Percentiles rank a stretch among this genome's conserved stretches.
Evolutionary conservation across 106 monocot genomes (phyloP).

Genomic region (Allium fistulosum): DNA sequence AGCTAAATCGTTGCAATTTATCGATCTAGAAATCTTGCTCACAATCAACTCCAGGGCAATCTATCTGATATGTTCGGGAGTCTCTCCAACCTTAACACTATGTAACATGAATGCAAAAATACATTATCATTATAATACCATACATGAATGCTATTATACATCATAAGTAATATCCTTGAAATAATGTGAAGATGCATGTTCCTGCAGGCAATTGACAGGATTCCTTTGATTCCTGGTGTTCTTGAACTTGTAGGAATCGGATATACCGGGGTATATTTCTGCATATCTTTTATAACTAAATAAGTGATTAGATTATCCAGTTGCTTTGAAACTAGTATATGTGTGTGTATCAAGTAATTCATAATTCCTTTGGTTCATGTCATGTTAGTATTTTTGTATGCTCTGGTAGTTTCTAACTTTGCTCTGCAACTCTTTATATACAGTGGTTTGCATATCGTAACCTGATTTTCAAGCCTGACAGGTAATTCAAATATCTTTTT

Average conservation of each 20-base stretch:
- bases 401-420: background rate
- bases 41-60: slow-evolving; percentile 20
- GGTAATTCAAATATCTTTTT: slow-evolving; percentile 15
- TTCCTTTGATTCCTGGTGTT: slow-evolving; percentile 79
- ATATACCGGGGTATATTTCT: slow-evolving; percentile 70
- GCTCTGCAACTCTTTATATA: slow-evolving; percentile 2
- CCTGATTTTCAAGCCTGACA: slow-evolving; percentile 60
- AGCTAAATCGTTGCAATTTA: slow-evolving; percentile 5
- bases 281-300: background rate
- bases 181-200: background rate
- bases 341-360: background rate
- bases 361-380: background rate
- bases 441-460: slow-evolving; percentile 85
- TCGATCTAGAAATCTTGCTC: slow-evolving; percentile 26
- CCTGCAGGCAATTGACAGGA: slow-evolving; percentile 91
- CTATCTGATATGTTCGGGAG: slow-evolving; percentile 15
- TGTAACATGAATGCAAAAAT: background rate
- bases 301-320: background rate
- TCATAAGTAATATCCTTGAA: background rate
- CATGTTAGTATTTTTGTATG: background rate
- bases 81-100: slow-evolving; percentile 10
- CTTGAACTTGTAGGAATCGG: slow-evolving; percentile 92
- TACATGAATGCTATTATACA: background rate
- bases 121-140: background rate
- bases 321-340: background rate